Evolutionary conservation across 225 moss, liverwort and hornwort species (phyloP).

Genomic region (Rhytidiadelphus loreus): DNA sequence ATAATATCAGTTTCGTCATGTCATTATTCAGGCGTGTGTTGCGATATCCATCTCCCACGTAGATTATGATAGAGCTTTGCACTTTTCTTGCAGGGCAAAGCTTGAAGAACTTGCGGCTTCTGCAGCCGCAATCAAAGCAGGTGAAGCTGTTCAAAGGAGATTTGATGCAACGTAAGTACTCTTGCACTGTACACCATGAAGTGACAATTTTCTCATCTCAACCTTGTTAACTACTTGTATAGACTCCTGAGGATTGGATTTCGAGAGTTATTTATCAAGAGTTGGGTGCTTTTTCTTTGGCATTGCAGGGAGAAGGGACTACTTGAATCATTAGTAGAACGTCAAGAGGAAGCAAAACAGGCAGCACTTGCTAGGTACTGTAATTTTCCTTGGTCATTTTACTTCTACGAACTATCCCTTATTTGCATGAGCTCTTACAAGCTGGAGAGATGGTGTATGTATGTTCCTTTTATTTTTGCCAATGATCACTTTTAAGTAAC

Average conservation of each 20-base stretch:
- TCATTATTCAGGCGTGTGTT: not conserved
- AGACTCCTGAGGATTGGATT: not conserved
- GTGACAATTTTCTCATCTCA: not conserved
- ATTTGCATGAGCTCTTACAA: not conserved
- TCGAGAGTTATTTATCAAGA: not conserved
- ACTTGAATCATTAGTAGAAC: slow-evolving; percentile 46
- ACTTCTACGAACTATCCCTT: not conserved
- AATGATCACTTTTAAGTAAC: not conserved
- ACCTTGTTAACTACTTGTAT: not conserved
- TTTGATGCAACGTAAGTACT: slow-evolving; percentile 51
- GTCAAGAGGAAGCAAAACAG: slow-evolving; percentile 59
- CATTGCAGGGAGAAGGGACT: slow-evolving; percentile 62
- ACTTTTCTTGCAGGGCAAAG: slow-evolving; percentile 26
- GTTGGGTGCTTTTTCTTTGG: not conserved
- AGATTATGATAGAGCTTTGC: not conserved
- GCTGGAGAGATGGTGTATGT: not conserved
- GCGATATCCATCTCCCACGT: not conserved
- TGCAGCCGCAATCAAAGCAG: slow-evolving; percentile 49
- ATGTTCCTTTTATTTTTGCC: not conserved
- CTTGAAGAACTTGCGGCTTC: slow-evolving; percentile 33
- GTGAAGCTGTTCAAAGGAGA: slow-evolving; percentile 37
- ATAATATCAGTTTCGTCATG: not conserved
- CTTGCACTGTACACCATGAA: not conserved
- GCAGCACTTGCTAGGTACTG: slow-evolving; percentile 64
- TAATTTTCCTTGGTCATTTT: not conserved